These are phyloP conservation scores for Tricholoma terreum DNA, from an alignment of 768 basidiomycete genomes.

Conservation along the genomic window DNA sequence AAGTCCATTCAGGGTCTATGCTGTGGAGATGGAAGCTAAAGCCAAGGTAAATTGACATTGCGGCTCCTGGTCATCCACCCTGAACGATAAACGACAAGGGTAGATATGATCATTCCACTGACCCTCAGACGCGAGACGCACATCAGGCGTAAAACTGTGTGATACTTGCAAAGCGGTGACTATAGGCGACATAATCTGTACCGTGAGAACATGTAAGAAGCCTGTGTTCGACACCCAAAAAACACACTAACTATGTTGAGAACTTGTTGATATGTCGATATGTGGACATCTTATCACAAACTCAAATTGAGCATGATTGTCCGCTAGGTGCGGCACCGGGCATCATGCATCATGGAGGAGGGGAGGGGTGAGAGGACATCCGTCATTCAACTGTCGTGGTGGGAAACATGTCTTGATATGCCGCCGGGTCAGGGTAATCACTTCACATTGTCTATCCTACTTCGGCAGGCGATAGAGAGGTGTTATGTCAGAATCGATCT, in stretches of 20 bases:
- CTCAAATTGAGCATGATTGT: not conserved
- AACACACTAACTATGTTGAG: not conserved
- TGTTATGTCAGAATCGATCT: not conserved
- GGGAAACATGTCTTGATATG: not conserved
- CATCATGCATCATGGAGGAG: not conserved
- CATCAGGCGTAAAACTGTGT: too few species aligned
- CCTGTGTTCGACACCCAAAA: not conserved
- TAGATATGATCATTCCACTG: not conserved
- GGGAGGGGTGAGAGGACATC: not conserved
- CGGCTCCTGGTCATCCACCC: not conserved
- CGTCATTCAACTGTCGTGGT: not conserved
- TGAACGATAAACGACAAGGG: not conserved
- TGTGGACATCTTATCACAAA: not conserved
- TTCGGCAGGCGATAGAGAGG: not conserved
- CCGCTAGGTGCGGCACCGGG: not conserved
- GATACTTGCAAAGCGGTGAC: not conserved
- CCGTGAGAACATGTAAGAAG: not conserved
- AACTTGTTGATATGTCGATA: not conserved
- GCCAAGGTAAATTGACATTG: not conserved
- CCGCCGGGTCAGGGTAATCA: not conserved
- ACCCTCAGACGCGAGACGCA: not conserved
- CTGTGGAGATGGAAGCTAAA: not conserved
- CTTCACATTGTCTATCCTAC: not conserved
- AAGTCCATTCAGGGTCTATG: slow-evolving; percentile 1
- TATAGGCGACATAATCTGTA: not conserved